Evolutionary conservation across 1,139 yeast genomes (phyloP), one percentile per base, ranked within the genome.

Genomic region (Suhomyces ambrosiae): DNA sequence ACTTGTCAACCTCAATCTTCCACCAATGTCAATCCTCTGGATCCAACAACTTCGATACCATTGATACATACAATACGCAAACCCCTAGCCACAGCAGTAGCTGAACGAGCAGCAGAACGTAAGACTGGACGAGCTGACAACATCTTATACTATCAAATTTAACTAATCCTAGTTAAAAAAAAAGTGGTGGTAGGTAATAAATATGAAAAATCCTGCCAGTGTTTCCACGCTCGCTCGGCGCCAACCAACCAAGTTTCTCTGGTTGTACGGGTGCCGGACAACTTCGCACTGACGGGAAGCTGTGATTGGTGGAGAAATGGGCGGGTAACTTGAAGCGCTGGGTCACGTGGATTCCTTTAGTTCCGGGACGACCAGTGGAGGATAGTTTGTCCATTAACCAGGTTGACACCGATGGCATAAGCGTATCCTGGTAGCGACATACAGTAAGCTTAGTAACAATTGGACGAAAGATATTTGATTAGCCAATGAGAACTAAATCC

Each of bases 91-190:
- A 77, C 82, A 65, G 81, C 79, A 65, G 80, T 75, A 64, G 81
- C 81, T 61, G 86, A 76, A 75, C 87, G 82, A 64, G 84, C 79
- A 67, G 87, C 87, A 65, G 85, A 77, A 76, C 89, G 86, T 70
- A 82, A 75, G 73, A 80, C 80, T 69, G 86, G 79, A 79, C 90
- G 87, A 65, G 81, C 79, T 65, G 89, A 80, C 78, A 83, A 83
- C 90, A 83, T 83, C 48, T 38, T 41, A 40, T 38, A 40, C 31
- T 43, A 35, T 38, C 38, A 32, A 38, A 38, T 30, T 38, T 34
- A 38, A 34, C 38, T 34, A 38, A 34, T 35, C 42, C 38, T 26
- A 35, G 35, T 38, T 38, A 24, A 42, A 36, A 38, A 40, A 42
- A 42, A 41, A 42, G 44, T 39, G 35, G 40, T 32, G 35, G 40